Evolutionary conservation across 1,139 yeast genomes (phyloP).

Genomic region (Geotrichum klebahnii): DNA sequence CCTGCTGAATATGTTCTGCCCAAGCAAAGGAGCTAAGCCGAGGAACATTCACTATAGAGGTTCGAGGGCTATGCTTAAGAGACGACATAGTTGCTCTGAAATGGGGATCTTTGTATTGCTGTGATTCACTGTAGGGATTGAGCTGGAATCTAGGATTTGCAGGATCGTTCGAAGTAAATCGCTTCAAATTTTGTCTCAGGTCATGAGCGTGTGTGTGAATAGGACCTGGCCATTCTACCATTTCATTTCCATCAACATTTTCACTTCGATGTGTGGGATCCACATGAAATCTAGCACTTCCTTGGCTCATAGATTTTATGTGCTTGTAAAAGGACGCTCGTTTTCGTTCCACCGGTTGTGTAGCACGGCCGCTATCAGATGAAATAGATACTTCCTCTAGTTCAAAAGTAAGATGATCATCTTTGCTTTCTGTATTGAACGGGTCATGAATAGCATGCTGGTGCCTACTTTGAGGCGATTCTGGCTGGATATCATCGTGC

Average conservation of each 20-base stretch:
- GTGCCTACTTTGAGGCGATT: too few species aligned
- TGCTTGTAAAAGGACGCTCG: constrained; percentile 15
- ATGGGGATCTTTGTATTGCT: constrained; percentile 3
- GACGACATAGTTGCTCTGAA: constrained; percentile 6
- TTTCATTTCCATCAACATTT: constrained; percentile 19
- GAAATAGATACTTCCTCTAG: neutral
- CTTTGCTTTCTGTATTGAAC: neutral
- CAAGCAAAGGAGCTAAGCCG: constrained; percentile 15
- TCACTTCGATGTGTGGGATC: constrained; percentile 17
- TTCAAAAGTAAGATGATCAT: neutral
- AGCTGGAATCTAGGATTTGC: neutral
- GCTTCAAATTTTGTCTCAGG: neutral
- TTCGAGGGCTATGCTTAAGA: constrained; percentile 5
- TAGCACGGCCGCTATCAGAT: constrained; percentile 1
- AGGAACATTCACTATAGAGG: too few species aligned
- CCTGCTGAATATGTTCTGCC: constrained; percentile 15
- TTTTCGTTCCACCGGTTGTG: constrained; percentile 14
- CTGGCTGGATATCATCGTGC: constrained; percentile 9
- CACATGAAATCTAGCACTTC: constrained; percentile 15
- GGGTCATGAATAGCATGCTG: too few species aligned
- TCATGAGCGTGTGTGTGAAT: constrained; percentile 7
- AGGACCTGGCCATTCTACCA: constrained; percentile 21
- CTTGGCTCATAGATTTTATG: constrained; percentile 19
- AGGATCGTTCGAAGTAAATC: neutral
- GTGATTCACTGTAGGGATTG: constrained; percentile 6